Conservation (phyloP, 73 alveolate species). For the Paramecium pentaurelia region DNA sequence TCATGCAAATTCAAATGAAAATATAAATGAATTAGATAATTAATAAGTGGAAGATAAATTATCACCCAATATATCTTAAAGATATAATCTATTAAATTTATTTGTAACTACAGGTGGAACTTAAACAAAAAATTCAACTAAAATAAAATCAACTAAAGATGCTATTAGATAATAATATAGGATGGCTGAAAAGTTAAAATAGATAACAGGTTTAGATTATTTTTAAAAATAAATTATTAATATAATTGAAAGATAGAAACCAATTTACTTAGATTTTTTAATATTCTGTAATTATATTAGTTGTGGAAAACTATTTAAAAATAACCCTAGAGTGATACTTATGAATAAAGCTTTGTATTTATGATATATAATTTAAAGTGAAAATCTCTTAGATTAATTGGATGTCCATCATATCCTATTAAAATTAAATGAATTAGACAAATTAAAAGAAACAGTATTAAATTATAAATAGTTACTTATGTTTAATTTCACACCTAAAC, state of each 20-base stretch:
- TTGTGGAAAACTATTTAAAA: background rate
- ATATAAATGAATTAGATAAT: background rate
- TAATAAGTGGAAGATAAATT: background rate
- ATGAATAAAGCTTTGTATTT: background rate
- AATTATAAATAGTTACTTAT: background rate
- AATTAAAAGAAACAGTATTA: background rate
- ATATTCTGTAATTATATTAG: background rate
- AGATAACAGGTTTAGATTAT: background rate
- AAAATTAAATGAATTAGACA: conserved; percentile 16
- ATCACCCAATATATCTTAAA: background rate
- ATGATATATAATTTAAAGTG: background rate
- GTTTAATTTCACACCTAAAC: conserved; percentile 11
- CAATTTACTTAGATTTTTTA: background rate
- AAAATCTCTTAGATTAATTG: background rate
- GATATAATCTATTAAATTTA: background rate
- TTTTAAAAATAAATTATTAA: background rate
- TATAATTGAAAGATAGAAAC: background rate
- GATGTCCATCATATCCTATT: background rate
- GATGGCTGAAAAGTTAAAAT: background rate
- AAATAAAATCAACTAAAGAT: background rate
- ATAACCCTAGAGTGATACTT: background rate
- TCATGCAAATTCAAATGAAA: background rate
- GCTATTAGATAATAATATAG: background rate
- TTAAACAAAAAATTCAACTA: background rate
- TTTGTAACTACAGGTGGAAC: background rate